Conservation (phyloP, 2,329 filamentous ascomycete genomes). For the Aspergillus viridinutans region DNA sequence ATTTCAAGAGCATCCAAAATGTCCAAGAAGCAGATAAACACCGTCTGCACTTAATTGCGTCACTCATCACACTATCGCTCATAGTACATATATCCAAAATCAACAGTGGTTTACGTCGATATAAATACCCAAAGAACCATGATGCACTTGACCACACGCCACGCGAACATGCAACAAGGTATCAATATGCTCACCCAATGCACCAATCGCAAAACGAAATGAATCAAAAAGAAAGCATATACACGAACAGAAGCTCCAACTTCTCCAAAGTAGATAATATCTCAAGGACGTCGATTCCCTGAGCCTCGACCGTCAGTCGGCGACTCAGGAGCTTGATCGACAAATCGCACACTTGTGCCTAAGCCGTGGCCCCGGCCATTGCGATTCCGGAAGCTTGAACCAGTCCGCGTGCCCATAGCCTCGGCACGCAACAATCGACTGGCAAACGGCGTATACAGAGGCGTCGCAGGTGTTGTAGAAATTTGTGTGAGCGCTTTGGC, state of each 20-base stretch:
- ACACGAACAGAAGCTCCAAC: constrained; percentile 1
- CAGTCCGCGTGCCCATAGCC: constrained; percentile 15
- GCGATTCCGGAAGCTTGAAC: constrained; percentile 23
- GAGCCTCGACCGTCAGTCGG: constrained; percentile 38
- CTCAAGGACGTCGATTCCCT: constrained; percentile 28
- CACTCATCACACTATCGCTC: not conserved
- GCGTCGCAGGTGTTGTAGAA: constrained; percentile 45
- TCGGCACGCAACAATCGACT: constrained; percentile 33
- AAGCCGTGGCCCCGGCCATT: constrained; percentile 25
- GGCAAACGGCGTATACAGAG: constrained; percentile 42
- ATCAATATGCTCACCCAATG: not conserved
- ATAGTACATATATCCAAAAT: not conserved
- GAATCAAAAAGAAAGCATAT: constrained; percentile 1
- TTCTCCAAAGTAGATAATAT: not conserved
- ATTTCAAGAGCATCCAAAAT: not conserved
- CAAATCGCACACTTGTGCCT: constrained; percentile 39
- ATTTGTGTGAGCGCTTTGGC: constrained; percentile 38
- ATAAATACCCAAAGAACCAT: not conserved
- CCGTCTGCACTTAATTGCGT: not conserved
- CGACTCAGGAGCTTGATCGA: constrained; percentile 39
- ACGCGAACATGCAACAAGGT: not conserved
- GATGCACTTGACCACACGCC: not conserved
- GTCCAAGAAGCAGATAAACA: not conserved
- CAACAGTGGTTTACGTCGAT: not conserved
- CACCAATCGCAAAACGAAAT: not conserved